Evolutionary conservation across 1,284 basidiomycete genomes (phyloP).

Genomic region (Peniophora sp.): DNA sequence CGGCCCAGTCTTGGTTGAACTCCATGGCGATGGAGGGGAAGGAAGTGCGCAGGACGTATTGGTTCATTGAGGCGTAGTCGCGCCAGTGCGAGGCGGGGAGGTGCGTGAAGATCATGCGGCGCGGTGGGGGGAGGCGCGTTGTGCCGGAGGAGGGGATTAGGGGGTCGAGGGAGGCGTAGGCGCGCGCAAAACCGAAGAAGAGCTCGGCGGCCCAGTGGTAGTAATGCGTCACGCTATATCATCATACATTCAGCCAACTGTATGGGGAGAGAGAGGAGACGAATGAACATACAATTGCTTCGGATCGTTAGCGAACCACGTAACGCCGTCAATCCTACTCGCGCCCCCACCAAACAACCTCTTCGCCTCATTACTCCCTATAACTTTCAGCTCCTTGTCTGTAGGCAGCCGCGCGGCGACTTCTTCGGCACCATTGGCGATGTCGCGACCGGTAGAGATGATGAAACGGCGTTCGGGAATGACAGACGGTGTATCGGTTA

Average conservation of each 20-base stretch:
- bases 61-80: conserved; percentile 79
- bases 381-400: conserved; percentile 70
- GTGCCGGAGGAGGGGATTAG: conserved; percentile 56
- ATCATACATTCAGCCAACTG: too few species aligned
- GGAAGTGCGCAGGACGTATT: conserved; percentile 66
- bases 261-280: too few species aligned
- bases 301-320: conserved; percentile 77
- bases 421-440: conserved; percentile 38
- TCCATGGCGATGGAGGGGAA: conserved; percentile 74
- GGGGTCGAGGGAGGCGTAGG: conserved; percentile 75
- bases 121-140: conserved; percentile 62
- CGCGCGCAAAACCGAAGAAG: conserved; percentile 83
- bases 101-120: conserved; percentile 69
- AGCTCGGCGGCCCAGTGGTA: conserved; percentile 86
- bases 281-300: conserved; percentile 63
- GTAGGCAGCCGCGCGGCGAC: conserved; percentile 50
- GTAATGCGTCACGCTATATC: conserved; percentile 62
- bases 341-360: conserved; percentile 61
- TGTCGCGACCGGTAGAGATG: conserved; percentile 45
- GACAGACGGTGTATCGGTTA: conserved; percentile 45
- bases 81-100: conserved; percentile 73
- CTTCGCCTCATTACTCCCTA: conserved; percentile 62
- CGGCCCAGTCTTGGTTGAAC: conserved; percentile 73
- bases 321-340: conserved; percentile 56
- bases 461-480: conserved; percentile 50